These are phyloP conservation scores for Crithidia sp. DNA, from an alignment of 208 protist genomes.

Conservation along the genomic window DNA sequence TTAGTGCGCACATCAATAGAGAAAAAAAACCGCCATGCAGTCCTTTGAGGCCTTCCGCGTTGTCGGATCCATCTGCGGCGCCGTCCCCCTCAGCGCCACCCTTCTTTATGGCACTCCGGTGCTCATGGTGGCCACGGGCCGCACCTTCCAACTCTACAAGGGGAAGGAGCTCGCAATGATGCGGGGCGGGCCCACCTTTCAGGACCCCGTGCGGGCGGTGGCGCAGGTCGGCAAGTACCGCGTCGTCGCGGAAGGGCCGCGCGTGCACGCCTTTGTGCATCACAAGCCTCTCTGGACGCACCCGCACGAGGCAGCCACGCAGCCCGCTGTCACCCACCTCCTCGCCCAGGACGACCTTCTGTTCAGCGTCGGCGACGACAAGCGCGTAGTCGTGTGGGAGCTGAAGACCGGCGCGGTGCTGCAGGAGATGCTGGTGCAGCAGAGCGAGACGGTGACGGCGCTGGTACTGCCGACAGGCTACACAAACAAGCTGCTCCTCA, in stretches of 20 bases:
- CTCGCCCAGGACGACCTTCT: conserved; percentile 83
- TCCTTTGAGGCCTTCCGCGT: conserved; percentile 85
- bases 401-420: conserved; percentile 70
- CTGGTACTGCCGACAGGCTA: conserved; percentile 69
- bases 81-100: conserved; percentile 70
- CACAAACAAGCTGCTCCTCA: conserved; percentile 86
- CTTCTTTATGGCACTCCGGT: conserved; percentile 78
- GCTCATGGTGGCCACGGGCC: conserved; percentile 83
- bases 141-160: conserved; percentile 86
- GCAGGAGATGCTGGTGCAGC: conserved; percentile 63
- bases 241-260: conserved; percentile 75
- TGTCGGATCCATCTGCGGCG: conserved; percentile 78
- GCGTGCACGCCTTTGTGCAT: conserved; percentile 76
- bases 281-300: conserved; percentile 84
- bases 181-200: conserved; percentile 79
- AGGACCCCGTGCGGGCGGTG: conserved; percentile 62
- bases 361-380: conserved; percentile 75
- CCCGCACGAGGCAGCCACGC: conserved; percentile 56
- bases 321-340: conserved; percentile 54
- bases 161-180: conserved; percentile 83
- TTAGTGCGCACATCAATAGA: neutral
- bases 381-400: conserved; percentile 74
- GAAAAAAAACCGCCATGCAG: conserved; percentile 42
- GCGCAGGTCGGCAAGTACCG: conserved; percentile 83
- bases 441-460: conserved; percentile 62